Evolutionary conservation across 495 filamentous ascomycete genomes (phyloP).

Genomic region (Penicillium chermesinum): DNA sequence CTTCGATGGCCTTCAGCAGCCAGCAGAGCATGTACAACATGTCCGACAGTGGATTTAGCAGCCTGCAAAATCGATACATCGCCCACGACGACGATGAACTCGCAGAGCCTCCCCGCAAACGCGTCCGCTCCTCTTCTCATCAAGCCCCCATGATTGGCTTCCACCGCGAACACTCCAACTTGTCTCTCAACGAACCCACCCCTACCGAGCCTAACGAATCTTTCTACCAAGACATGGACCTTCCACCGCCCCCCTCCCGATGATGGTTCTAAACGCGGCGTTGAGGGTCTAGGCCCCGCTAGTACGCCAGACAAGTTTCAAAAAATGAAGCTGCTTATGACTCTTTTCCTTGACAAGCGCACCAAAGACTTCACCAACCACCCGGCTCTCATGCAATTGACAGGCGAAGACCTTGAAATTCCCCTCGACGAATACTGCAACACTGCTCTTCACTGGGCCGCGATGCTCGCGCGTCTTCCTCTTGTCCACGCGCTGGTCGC

Average conservation of each 20-base stretch:
- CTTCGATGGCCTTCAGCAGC: slow-evolving; percentile 49
- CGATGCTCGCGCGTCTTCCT: slow-evolving; percentile 80
- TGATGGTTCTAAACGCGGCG: slow-evolving; percentile 51
- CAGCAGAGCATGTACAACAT: slow-evolving; percentile 65
- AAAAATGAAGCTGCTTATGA: slow-evolving; percentile 75
- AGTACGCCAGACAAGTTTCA: slow-evolving; percentile 60
- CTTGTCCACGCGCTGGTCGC: slow-evolving; percentile 73
- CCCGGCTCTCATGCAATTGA: slow-evolving; percentile 62
- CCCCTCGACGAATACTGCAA: slow-evolving; percentile 83
- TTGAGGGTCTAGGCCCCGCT: slow-evolving; percentile 66
- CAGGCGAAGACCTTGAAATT: slow-evolving; percentile 78
- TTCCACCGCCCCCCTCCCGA: slow-evolving; percentile 41
- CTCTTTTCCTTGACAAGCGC: slow-evolving; percentile 73
- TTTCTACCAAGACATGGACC: slow-evolving; percentile 61
- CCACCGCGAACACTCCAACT: slow-evolving; percentile 33
- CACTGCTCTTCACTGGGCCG: slow-evolving; percentile 95
- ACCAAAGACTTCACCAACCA: slow-evolving; percentile 60
- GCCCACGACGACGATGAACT: slow-evolving; percentile 52
- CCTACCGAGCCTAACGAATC: slow-evolving; percentile 86
- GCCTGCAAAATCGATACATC: slow-evolving; percentile 40
- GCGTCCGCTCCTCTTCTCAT: slow-evolving; percentile 53
- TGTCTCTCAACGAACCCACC: slow-evolving; percentile 50
- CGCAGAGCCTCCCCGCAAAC: slow-evolving; percentile 81
- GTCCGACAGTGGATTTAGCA: slow-evolving; percentile 61
- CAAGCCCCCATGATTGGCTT: slow-evolving; percentile 39